Base-by-base conservation (phyloP, 345 rosid species). In the Erucastrum elatum region DNA sequence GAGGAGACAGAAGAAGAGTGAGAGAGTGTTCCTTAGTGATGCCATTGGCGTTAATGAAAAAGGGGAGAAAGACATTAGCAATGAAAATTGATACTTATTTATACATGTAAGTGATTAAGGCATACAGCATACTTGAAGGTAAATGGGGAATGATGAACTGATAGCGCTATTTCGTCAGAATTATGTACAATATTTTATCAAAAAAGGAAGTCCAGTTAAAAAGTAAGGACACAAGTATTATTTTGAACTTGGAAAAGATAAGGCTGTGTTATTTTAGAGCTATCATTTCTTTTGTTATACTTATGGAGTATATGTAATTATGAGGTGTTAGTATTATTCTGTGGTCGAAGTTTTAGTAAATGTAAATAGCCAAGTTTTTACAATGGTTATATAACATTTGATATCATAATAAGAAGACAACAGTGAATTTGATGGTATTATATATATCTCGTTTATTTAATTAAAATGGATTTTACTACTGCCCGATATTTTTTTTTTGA, bases 41-140 rank as follows among this genome's bases (percentile, higher is more conserved):
- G 80, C 72, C 83, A 69, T 75, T 75, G 80, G 16, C 6, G 9
- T 70, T 41, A 44, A 12, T 31, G 44, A 2, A 65, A 71, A 75
- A 56, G 27, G 56, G 65, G 73, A 70, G 76, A 75, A 75, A 70
- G 73, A 80, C 59, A 75, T 44, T 58, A 58, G 76, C 44, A 39
- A 65, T 65, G 49, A 53, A 64, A 75, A 64, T 39, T 30, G 7
- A 55, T 70, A 70, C 72, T 44, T 69, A 75, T 80, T 80, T 80
- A 74, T 53, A 53, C 59, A 6, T 16, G 53, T 13, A 49, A 46
- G 53, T 46, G 16, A 46, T 4, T 51, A 51, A 21, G 21, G 21
- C 21, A 21, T 21, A 21, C 21, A 21, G 21, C 21, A 21, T 21
- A 21, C 21, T 21, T 21, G 21, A 21, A 21, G 21, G 21, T 21